Conservation (phyloP, 257 asterid genomes). For the Mitragyna speciosa region DNA sequence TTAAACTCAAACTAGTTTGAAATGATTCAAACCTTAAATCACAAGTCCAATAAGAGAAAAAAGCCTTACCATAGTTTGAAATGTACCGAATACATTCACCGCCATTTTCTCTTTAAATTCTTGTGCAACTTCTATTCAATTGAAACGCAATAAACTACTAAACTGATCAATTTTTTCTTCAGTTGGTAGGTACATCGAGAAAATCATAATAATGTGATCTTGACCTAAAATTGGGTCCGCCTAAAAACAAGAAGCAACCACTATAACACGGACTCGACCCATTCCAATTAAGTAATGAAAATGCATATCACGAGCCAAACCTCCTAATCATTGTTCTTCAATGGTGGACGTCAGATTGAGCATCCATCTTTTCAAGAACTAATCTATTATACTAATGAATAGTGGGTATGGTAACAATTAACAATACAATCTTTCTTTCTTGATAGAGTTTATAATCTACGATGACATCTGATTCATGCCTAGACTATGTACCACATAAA, state of each 20-base stretch:
- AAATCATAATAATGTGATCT: slow-evolving; percentile 8
- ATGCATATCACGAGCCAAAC: slow-evolving; percentile 17
- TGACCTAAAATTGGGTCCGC: slow-evolving; percentile 23
- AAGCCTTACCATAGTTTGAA: not conserved
- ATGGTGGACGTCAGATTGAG: not conserved
- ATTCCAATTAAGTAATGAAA: slow-evolving; percentile 11
- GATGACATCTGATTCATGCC: not conserved
- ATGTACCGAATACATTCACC: not conserved
- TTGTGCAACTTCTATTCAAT: not conserved
- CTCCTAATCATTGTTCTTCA: slow-evolving; percentile 28
- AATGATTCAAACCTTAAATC: not conserved
- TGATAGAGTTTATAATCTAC: not conserved
- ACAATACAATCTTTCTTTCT: not conserved
- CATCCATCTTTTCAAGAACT: not conserved
- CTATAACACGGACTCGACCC: slow-evolving; percentile 29
- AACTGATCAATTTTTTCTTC: slow-evolving; percentile 15
- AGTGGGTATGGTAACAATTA: not conserved
- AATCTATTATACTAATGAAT: not conserved
- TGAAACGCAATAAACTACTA: not conserved
- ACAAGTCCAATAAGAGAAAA: too few species aligned
- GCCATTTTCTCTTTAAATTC: not conserved
- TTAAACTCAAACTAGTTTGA: not conserved
- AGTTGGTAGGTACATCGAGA: slow-evolving; percentile 43
- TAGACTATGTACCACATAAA: not conserved
- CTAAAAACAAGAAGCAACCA: slow-evolving; percentile 26